Conservation (phyloP, 805 yeast genomes). For the Lipomyces sp. region DNA sequence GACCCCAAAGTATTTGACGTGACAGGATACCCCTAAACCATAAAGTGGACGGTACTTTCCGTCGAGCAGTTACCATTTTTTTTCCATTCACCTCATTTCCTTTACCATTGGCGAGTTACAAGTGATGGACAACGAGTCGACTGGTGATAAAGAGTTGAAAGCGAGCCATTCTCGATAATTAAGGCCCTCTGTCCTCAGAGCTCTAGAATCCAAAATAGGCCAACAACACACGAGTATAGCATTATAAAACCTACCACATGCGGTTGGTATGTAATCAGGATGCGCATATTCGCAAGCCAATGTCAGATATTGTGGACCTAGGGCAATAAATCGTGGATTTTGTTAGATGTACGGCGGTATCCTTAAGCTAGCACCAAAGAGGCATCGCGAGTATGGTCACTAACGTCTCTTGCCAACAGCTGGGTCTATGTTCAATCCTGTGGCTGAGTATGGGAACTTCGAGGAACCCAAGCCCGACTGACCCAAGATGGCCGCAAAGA, state of each 20-base stretch:
- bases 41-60: too few species aligned
- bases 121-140: too few species aligned
- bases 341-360: not conserved
- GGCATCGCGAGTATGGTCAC: not conserved
- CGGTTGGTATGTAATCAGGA: not conserved
- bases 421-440: not conserved
- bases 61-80: too few species aligned
- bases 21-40: too few species aligned
- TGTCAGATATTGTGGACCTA: not conserved
- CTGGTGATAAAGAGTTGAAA: too few species aligned
- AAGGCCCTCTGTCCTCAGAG: not conserved
- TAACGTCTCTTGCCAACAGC: too few species aligned
- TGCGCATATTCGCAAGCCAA: not conserved
- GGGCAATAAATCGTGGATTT: not conserved
- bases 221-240: not conserved
- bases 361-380: not conserved
- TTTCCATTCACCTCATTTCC: too few species aligned
- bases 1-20: too few species aligned
- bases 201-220: not conserved
- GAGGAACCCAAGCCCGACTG: too few species aligned
- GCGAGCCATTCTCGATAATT: not conserved
- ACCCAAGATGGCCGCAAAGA: too few species aligned
- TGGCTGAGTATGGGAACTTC: not conserved
- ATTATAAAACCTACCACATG: not conserved
- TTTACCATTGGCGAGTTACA: too few species aligned